Percentiles rank a stretch among this genome's conserved stretches.
phyloP scores from a whole-genome alignment of 495 filamentous ascomycete species.

The Zalerion maritima region DNA sequence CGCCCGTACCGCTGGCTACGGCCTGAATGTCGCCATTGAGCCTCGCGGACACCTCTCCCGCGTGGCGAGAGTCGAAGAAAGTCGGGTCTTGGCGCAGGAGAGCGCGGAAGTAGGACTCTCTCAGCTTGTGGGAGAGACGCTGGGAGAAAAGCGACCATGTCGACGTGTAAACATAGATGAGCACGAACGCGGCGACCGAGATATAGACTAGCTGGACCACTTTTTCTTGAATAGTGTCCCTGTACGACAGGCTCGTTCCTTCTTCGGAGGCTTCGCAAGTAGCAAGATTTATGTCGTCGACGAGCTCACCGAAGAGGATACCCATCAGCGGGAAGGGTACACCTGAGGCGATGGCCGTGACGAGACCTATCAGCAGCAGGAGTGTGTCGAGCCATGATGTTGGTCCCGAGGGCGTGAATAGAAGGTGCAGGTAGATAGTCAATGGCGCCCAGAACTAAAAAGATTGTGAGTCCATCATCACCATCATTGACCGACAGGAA shows the following conservation, averaged over 20 bases:
- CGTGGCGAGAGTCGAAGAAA: constrained; percentile 42
- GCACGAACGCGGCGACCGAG: constrained; percentile 44
- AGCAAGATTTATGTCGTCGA: constrained; percentile 50
- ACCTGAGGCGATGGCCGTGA: constrained; percentile 44
- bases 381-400: constrained; percentile 28
- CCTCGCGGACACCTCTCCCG: constrained; percentile 47
- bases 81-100: constrained; percentile 46
- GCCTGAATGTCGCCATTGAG: constrained; percentile 45
- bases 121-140: constrained; percentile 46
- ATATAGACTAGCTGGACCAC: constrained; percentile 49
- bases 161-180: constrained; percentile 39
- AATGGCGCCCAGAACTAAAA: no score
- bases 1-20: constrained; percentile 47
- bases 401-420: constrained; percentile 22
- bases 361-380: constrained; percentile 34
- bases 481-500: no score
- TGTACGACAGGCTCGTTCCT: constrained; percentile 15
- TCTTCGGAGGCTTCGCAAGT: constrained; percentile 28
- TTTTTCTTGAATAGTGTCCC: constrained; percentile 36
- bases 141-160: constrained; percentile 49
- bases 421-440: constrained; percentile 21
- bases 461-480: no score
- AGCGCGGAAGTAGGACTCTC: constrained; percentile 40
- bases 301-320: constrained; percentile 52
- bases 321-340: constrained; percentile 55